Evolutionary conservation across 768 basidiomycete genomes (phyloP), one percentile per base, ranked within the genome.

Genomic region (Suillus lakei): DNA sequence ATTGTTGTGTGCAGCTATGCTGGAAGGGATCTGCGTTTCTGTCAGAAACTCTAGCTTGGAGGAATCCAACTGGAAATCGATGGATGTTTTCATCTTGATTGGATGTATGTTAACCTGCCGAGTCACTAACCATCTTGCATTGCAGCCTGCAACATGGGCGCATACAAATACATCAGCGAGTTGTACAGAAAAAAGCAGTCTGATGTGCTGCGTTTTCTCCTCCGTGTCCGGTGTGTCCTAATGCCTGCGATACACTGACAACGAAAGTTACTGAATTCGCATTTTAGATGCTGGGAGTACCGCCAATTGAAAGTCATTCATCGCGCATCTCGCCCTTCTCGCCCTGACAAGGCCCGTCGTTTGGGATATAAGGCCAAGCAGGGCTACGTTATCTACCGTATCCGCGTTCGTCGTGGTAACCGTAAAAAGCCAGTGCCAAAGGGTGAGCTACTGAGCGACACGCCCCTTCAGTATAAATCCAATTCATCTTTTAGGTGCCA

Each of bases 301-400:
- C 93, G 98, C 71, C 98, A 99, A 80, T 83, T 99, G 75, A 95
- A 98, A 73, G 95, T 99, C 71, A 93, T 98, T 77, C 97, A 99
- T 85, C 93, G 98, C 73, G 97, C 96, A 54, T 96, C 96, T 69
- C 93, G 97, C 67, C 97, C 98, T 55, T 98, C 97, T 55, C 93
- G 98, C 76, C 98, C 98, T 63, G 98, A 99, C 86, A 99, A 98
- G 86, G 98, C 98, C 68, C 93, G 98, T 78, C 91, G 96, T 70
- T 85, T 99, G 68, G 98, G 98, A 58, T 99, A 99, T 90, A 99
- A 98, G 85, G 96, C 98, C 79, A 99, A 99, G 88, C 98, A 99
- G 82, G 98, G 98, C 73, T 99, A 95, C 78, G 91, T 99, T 70
- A 81, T 99, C 83, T 99, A 99, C 85, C 94, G 98, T 74, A 84